A percentile compares a stretch with the other conserved stretches of the same genome.
Conservation (phyloP, 176 grass and related monocot genomes). For the Lolium multiflorum region DNA sequence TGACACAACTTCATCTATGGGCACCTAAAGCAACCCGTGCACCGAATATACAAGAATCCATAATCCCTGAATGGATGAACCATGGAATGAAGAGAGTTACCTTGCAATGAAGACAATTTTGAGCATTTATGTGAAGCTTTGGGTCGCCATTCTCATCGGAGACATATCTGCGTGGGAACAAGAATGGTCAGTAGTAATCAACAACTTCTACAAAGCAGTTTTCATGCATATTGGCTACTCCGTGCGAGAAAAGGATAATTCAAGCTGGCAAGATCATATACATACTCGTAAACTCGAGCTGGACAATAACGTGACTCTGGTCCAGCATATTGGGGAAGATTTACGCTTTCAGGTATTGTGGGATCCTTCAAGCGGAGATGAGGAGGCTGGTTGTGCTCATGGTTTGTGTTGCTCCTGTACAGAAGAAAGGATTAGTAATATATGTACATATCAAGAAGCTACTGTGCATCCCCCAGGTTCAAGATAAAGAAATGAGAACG, state of each 20-base stretch:
- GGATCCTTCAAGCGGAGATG: slow-evolving; percentile 86
- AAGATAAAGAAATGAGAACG: not conserved
- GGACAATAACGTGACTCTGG: slow-evolving; percentile 90
- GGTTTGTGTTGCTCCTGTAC: slow-evolving; percentile 95
- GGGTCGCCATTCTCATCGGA: slow-evolving; percentile 62
- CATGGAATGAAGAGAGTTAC: slow-evolving; percentile 24
- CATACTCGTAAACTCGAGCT: slow-evolving; percentile 97
- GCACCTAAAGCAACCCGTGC: not conserved
- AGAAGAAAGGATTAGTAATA: slow-evolving; percentile 32
- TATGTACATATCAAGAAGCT: not conserved
- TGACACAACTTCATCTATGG: not conserved
- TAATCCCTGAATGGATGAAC: not conserved
- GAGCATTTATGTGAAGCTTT: slow-evolving; percentile 94
- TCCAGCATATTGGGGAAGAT: slow-evolving; percentile 80
- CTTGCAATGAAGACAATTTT: slow-evolving; percentile 99
- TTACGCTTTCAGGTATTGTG: slow-evolving; percentile 69
- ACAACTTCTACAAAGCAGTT: not conserved
- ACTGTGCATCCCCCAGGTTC: not conserved
- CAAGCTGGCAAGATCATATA: not conserved
- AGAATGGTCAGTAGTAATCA: not conserved
- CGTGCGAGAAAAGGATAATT: not conserved
- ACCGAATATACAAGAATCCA: not conserved
- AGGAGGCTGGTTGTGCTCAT: slow-evolving; percentile 96
- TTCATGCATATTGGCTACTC: not conserved
- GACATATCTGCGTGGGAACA: slow-evolving; percentile 64